phyloP scores from a whole-genome alignment of 768 basidiomycete species.

The Pulveroboletus sp. region DNA sequence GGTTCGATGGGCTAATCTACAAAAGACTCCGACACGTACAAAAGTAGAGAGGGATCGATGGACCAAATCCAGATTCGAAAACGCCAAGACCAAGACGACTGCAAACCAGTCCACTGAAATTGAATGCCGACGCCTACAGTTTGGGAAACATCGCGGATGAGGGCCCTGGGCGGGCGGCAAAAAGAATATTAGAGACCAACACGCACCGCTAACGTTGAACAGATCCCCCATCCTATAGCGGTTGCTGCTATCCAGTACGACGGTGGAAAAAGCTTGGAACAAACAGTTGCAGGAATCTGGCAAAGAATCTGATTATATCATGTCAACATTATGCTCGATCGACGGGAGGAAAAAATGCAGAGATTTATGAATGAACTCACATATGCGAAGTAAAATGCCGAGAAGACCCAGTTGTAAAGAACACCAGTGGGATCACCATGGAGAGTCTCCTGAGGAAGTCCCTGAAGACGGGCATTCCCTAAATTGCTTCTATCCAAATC shows the following conservation, averaged over 20 bases:
- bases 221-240: constrained; percentile 73
- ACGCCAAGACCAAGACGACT: constrained; percentile 63
- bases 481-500: constrained; percentile 72
- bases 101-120: constrained; percentile 54
- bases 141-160: neutral
- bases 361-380: constrained; percentile 34
- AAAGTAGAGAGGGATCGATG: constrained; percentile 74
- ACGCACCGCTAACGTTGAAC: constrained; percentile 65
- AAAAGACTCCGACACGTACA: constrained; percentile 41
- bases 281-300: constrained; percentile 62
- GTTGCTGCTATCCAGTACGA: constrained; percentile 61
- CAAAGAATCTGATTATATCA: constrained; percentile 57
- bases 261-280: constrained; percentile 66
- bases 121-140: constrained; percentile 57
- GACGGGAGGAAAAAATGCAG: too few species aligned
- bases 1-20: neutral
- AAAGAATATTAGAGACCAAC: neutral
- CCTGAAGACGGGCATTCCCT: constrained; percentile 75
- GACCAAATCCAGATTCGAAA: constrained; percentile 77
- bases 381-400: constrained; percentile 76
- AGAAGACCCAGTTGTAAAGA: constrained; percentile 71
- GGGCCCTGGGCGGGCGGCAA: neutral
- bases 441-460: constrained; percentile 62
- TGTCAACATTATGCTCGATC: too few species aligned
- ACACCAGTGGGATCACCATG: constrained; percentile 62